phyloP scores from a whole-genome alignment of 306 rosid genomes.

The Prinsepia uniflora region DNA sequence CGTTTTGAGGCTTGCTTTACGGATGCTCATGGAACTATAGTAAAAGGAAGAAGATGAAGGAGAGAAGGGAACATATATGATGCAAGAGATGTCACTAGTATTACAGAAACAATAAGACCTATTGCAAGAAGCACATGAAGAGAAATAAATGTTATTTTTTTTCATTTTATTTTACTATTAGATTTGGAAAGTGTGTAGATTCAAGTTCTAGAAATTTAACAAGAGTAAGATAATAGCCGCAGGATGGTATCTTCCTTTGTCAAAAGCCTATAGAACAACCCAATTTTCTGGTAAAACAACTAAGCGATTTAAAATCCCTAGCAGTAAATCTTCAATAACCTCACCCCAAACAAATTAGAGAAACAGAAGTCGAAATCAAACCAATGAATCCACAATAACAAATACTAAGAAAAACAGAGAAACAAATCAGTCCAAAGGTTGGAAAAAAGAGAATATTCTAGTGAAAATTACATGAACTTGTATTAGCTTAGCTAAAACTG shows the following conservation, averaged over 20 bases:
- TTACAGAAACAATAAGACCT: too few species aligned
- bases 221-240: background rate
- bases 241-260: background rate
- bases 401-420: background rate
- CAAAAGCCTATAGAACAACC: background rate
- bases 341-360: background rate
- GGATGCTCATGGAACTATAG: conserved; percentile 22
- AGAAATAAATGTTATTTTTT: too few species aligned
- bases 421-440: background rate
- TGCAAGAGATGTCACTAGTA: too few species aligned
- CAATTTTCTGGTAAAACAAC: background rate
- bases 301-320: background rate
- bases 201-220: background rate
- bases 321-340: background rate
- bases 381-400: background rate
- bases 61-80: too few species aligned
- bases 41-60: too few species aligned
- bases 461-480: too few species aligned
- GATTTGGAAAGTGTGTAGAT: too few species aligned
- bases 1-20: conserved; percentile 47
- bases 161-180: too few species aligned
- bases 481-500: background rate
- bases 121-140: too few species aligned
- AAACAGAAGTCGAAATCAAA: background rate
- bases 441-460: too few species aligned